Percentiles rank a stretch among this genome's conserved stretches.
phyloP scores from a whole-genome alignment of 495 filamentous ascomycete genomes.

The Amphirosellinia nigrospora region DNA sequence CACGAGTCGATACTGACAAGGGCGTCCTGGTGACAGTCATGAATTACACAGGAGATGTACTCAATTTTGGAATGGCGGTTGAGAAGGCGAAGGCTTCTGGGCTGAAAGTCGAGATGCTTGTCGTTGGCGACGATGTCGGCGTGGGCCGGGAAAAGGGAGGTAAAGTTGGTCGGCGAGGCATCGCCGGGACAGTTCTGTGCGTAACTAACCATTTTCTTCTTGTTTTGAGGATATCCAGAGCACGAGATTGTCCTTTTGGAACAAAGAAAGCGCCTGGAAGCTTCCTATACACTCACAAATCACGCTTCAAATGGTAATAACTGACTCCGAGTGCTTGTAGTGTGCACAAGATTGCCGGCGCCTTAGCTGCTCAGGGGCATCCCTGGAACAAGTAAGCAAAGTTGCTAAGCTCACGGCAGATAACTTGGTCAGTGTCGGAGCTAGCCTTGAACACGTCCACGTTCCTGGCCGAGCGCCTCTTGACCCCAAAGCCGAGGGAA shows the following conservation, averaged over 20 bases:
- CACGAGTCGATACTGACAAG: constrained; percentile 69
- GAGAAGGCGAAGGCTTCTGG: constrained; percentile 90
- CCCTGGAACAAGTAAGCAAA: constrained; percentile 68
- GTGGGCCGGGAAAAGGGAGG: constrained; percentile 83
- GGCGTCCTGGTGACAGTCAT: constrained; percentile 76
- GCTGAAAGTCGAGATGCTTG: constrained; percentile 84
- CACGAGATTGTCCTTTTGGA: too few relatives aligned
- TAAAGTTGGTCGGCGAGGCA: constrained; percentile 90
- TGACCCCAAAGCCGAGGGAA: constrained; percentile 50
- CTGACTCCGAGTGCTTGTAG: too few relatives aligned
- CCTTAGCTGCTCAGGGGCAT: constrained; percentile 74
- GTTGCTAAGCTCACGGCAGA: constrained; percentile 73
- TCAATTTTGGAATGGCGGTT: constrained; percentile 94
- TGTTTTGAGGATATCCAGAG: too few relatives aligned
- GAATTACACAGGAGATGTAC: constrained; percentile 82
- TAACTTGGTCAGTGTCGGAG: constrained; percentile 86
- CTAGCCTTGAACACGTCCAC: constrained; percentile 87
- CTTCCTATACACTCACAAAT: too few relatives aligned
- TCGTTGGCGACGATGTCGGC: constrained; percentile 94
- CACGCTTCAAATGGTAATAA: too few relatives aligned
- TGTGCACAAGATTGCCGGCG: constrained; percentile 87
- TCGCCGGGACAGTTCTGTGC: constrained; percentile 91
- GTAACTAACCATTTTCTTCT: too few relatives aligned
- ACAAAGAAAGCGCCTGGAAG: too few relatives aligned
- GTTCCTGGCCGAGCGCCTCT: constrained; percentile 74